These are phyloP conservation scores for Akanthomyces uredinophilus DNA, from an alignment of 2,329 filamentous ascomycete genomes.

Conservation along the genomic window DNA sequence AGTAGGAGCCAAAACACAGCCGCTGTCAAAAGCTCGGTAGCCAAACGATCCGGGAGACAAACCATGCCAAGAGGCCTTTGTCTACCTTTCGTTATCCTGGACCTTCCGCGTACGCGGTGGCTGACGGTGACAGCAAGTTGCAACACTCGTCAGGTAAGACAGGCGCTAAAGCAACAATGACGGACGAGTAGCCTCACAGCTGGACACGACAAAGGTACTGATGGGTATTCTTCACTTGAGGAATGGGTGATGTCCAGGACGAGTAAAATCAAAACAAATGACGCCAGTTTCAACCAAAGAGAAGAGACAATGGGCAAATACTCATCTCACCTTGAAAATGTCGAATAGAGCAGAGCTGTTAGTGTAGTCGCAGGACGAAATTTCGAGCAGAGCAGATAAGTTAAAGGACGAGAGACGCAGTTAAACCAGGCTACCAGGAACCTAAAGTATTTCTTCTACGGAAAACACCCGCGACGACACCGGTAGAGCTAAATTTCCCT, in stretches of 20 bases:
- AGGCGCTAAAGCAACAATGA: slow-evolving; percentile 1
- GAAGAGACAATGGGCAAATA: neutral
- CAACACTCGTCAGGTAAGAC: neutral
- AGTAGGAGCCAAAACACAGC: neutral
- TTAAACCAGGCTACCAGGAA: neutral
- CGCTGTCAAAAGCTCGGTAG: neutral
- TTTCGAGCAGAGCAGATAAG: neutral
- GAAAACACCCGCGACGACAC: neutral
- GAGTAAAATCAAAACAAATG: neutral
- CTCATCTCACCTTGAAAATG: neutral
- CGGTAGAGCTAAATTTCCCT: neutral
- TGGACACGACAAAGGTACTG: neutral
- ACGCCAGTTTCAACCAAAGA: neutral
- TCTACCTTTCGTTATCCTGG: neutral
- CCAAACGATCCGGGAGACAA: neutral
- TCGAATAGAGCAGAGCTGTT: neutral
- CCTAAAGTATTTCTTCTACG: neutral
- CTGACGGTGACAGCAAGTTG: neutral
- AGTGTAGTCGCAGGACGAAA: too few species aligned
- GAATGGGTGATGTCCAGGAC: neutral
- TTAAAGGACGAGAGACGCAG: neutral
- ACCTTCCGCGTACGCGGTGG: neutral
- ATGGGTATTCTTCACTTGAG: neutral
- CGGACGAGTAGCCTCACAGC: neutral
- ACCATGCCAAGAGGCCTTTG: too few species aligned